Base-by-base conservation (phyloP, 139 green algal species). In the Klebsormidium nitens region DNA sequence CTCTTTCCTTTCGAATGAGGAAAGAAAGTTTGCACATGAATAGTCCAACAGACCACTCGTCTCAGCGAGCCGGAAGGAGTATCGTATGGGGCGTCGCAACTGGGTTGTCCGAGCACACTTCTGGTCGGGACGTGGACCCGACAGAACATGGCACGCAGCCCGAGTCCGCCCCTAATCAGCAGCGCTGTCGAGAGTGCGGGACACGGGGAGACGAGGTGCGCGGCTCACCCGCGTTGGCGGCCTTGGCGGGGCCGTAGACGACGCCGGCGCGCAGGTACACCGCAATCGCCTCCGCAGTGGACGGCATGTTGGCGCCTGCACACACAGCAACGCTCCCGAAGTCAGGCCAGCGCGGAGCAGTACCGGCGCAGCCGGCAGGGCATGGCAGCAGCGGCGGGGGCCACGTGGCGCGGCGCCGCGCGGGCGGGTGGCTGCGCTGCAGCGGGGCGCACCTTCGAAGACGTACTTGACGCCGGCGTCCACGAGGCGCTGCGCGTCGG, bases 281-380 rank as follows among this genome's bases (percentile, higher is more conserved):
- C 2, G 67, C 44, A 46, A 90, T 87, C 60, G 87, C 89, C 5
- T 86, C 82, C 17, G 60, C 57, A 31, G 77, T 88, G 55, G 64
- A 85, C 35, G 89, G 89, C 89, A 95, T 95, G 86, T 95, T 95
- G 65, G 89, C 89, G 23, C 88, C 89, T 66, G 59, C 8, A 48
- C 5, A n/a, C n/a, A n/a, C n/a, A n/a, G n/a, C n/a, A n/a, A n/a
- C n/a, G n/a, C n/a, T n/a, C n/a, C n/a, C n/a, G n/a, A n/a, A n/a
- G n/a, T n/a, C n/a, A n/a, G n/a, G n/a, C n/a, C n/a, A n/a, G n/a
- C n/a, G n/a, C n/a, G n/a, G n/a, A n/a, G n/a, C n/a, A n/a, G n/a
- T n/a, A n/a, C n/a, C n/a, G n/a, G n/a, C n/a, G n/a, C n/a, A n/a
- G n/a, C n/a, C n/a, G n/a, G n/a, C n/a, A n/a, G n/a, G n/a, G n/a